A percentile compares a stretch with the other conserved stretches of the same genome.
These are phyloP conservation scores for Cornus florida DNA, from an alignment of 148 eudicot species.

Conservation along the genomic window DNA sequence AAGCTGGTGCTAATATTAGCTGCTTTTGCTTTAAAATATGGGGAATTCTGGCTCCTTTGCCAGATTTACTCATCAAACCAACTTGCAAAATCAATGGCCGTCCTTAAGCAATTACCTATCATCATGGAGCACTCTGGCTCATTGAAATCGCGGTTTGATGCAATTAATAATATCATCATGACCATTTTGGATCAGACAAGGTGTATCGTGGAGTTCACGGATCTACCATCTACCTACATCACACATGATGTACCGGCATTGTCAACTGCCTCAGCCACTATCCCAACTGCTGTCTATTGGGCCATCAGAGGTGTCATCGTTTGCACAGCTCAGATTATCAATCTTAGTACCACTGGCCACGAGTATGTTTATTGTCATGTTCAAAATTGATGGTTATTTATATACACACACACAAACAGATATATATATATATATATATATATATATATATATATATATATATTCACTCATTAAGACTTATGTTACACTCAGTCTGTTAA, in stretches of 20 bases:
- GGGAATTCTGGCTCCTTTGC: constrained; percentile 54
- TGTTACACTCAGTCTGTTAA: no score
- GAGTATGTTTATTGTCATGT: constrained; percentile 28
- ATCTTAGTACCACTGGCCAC: constrained; percentile 31
- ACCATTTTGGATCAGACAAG: constrained; percentile 34
- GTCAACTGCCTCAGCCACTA: constrained; percentile 23
- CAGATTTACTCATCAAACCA: constrained; percentile 36
- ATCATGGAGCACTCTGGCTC: constrained; percentile 24
- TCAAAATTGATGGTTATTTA: no score
- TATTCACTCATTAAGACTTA: no score
- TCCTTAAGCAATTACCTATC: constrained; percentile 35
- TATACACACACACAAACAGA: no score
- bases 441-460: no score
- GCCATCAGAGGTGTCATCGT: constrained; percentile 34
- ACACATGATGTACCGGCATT: constrained; percentile 26
- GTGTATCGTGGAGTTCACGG: constrained; percentile 32
- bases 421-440: no score
- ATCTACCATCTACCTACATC: constrained; percentile 30
- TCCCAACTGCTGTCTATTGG: constrained; percentile 58
- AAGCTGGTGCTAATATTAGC: constrained; percentile 48
- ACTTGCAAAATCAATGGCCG: constrained; percentile 48
- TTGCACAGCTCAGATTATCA: constrained; percentile 34
- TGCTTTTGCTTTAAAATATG: constrained; percentile 46
- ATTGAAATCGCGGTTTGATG: constrained; percentile 34
- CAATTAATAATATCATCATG: constrained; percentile 32